A percentile compares a stretch with the other conserved stretches of the same genome.
phyloP scores from a whole-genome alignment of 2,329 filamentous ascomycete genomes.

The Fusarium mundagurra region DNA sequence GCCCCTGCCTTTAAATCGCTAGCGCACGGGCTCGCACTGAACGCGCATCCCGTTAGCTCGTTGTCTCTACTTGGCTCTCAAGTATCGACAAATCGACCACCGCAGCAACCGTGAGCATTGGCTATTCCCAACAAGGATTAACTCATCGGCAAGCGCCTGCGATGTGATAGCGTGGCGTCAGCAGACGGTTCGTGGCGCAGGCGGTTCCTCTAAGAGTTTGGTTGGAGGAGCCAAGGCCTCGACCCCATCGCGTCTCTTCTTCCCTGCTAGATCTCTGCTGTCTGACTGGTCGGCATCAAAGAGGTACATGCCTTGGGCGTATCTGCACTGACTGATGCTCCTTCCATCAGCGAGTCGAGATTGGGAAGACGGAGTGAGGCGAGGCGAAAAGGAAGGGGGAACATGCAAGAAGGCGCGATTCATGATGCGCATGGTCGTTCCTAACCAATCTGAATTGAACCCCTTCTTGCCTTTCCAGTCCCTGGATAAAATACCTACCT shows the following conservation, averaged over 20 bases:
- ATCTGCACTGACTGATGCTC: slow-evolving; percentile 10
- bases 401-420: slow-evolving; percentile 11
- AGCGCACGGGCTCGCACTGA: slow-evolving; percentile 18
- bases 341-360: slow-evolving; percentile 22
- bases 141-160: slow-evolving; percentile 18
- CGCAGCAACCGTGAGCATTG: not conserved
- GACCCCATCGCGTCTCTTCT: slow-evolving; percentile 1
- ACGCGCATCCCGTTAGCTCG: slow-evolving; percentile 3
- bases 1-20: slow-evolving; percentile 32
- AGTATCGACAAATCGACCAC: slow-evolving; percentile 23
- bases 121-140: slow-evolving; percentile 31
- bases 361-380: slow-evolving; percentile 18
- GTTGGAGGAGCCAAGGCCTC: slow-evolving; percentile 23
- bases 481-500: no score
- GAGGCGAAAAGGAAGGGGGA: slow-evolving; percentile 20
- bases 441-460: not conserved
- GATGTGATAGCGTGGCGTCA: slow-evolving; percentile 36
- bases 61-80: slow-evolving; percentile 14
- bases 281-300: slow-evolving; percentile 11
- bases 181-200: slow-evolving; percentile 26
- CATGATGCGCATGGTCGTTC: slow-evolving; percentile 5
- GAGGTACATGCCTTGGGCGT: slow-evolving; percentile 23
- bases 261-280: slow-evolving; percentile 7
- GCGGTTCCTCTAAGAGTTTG: slow-evolving; percentile 11
- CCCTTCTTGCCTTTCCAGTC: not conserved